These are phyloP conservation scores for Termitomyces sp. DNA, from an alignment of 768 basidiomycete genomes.

Conservation along the genomic window DNA sequence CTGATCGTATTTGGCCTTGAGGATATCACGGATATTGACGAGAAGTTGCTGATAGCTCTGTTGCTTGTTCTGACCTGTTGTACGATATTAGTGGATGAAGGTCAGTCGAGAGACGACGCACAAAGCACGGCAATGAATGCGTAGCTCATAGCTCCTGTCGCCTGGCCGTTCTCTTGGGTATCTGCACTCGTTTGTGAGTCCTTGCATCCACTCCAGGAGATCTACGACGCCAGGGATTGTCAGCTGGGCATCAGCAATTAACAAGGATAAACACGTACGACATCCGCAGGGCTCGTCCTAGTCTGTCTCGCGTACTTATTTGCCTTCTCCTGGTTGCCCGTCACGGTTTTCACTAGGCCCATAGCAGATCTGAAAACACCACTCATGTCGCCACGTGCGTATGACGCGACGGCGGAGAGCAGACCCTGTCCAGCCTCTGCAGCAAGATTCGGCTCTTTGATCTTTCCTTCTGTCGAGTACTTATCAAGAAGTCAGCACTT, in stretches of 20 bases:
- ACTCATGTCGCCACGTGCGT: conserved; percentile 73
- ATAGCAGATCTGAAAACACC: conserved; percentile 72
- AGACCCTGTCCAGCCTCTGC: conserved; percentile 86
- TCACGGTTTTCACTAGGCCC: conserved; percentile 69
- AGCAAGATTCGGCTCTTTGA: conserved; percentile 90
- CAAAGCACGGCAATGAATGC: conserved; percentile 56
- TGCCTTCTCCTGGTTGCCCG: conserved; percentile 60
- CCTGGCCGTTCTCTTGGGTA: conserved; percentile 56
- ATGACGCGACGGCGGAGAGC: conserved; percentile 71
- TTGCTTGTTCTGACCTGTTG: conserved; percentile 36
- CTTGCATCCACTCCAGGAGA: conserved; percentile 83
- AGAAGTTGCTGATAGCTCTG: conserved; percentile 40
- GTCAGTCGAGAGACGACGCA: conserved; percentile 18
- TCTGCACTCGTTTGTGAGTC: conserved; percentile 83
- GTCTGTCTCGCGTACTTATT: conserved; percentile 53
- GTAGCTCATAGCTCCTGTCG: conserved; percentile 77
- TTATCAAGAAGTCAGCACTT: conserved; percentile 17
- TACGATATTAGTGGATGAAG: conserved; percentile 10
- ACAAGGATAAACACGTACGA: conserved; percentile 40
- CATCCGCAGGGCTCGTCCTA: conserved; percentile 80
- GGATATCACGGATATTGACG: conserved; percentile 31
- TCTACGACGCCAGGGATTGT: conserved; percentile 30
- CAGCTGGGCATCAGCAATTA: neutral
- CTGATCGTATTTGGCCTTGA: conserved; percentile 34
- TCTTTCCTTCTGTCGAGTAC: conserved; percentile 93